phyloP scores from a whole-genome alignment of 257 asterid genomes.

The Primulina huaijiensis region DNA sequence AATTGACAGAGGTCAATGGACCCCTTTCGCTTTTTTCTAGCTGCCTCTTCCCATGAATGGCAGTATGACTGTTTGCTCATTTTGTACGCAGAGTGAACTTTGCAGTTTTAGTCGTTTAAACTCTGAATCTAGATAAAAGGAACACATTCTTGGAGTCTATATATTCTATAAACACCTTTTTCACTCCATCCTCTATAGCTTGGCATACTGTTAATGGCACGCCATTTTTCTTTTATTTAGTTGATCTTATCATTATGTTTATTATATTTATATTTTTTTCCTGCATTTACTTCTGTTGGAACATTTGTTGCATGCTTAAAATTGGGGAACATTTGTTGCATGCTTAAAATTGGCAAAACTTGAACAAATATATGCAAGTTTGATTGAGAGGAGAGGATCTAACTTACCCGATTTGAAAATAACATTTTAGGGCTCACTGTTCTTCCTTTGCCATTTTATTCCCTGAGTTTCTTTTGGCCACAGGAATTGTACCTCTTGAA shows the following conservation, averaged over 20 bases:
- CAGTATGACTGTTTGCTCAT: background rate
- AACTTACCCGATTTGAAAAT: constrained; percentile 1
- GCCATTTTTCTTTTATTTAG: background rate
- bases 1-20: background rate
- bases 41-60: background rate
- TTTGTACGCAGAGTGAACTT: background rate
- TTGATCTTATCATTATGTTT: background rate
- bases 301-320: background rate
- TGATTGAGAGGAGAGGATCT: background rate
- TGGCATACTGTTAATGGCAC: background rate
- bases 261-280: constrained; percentile 3
- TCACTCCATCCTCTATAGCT: background rate
- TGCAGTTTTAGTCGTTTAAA: background rate
- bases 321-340: background rate
- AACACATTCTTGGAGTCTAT: background rate
- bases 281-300: constrained; percentile 12
- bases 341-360: background rate
- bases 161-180: background rate
- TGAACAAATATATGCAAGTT: background rate
- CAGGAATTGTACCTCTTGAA: constrained; percentile 17
- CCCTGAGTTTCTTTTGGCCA: background rate
- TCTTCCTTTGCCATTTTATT: background rate
- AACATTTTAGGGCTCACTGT: background rate
- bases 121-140: background rate
- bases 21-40: background rate